Evolutionary conservation across 306 rosid genomes (phyloP).

Genomic region (Sicyos baderoa): DNA sequence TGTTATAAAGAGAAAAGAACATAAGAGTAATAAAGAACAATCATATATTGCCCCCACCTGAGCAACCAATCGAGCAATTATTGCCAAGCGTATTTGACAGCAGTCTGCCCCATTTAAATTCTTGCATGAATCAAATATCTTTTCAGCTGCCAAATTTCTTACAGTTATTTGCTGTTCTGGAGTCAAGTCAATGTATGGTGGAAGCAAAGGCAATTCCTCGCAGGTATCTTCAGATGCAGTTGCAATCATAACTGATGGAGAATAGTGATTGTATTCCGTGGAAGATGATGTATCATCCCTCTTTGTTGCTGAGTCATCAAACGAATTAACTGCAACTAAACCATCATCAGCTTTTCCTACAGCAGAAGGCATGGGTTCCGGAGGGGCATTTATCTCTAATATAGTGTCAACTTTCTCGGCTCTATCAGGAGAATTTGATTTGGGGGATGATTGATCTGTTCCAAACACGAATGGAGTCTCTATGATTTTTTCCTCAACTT

Average conservation of each 20-base stretch:
- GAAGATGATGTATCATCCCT: conserved; percentile 41
- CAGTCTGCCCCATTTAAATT: conserved; percentile 47
- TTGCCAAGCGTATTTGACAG: conserved; percentile 65
- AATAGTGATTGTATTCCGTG: conserved; percentile 56
- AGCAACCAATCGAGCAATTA: conserved; percentile 87
- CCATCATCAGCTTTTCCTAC: conserved; percentile 41
- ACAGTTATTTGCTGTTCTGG: conserved; percentile 55
- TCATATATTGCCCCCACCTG: conserved; percentile 46
- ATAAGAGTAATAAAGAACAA: conserved; percentile 3
- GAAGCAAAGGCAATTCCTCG: conserved; percentile 69
- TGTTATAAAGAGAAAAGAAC: background rate
- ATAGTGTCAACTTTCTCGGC: conserved; percentile 33
- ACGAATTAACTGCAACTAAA: conserved; percentile 29
- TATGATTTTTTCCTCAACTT: conserved; percentile 41
- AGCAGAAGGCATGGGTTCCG: conserved; percentile 39
- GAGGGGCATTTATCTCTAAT: conserved; percentile 33
- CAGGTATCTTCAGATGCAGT: conserved; percentile 68
- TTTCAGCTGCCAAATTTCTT: conserved; percentile 59
- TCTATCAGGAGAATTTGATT: conserved; percentile 43
- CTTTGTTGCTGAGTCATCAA: conserved; percentile 36
- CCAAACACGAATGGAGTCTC: conserved; percentile 40
- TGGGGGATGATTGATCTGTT: conserved; percentile 30
- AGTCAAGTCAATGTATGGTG: conserved; percentile 61
- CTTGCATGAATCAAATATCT: conserved; percentile 61
- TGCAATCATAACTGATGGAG: conserved; percentile 40